phyloP scores from a whole-genome alignment of 495 filamentous ascomycete species.

The Neurospora hispaniola region DNA sequence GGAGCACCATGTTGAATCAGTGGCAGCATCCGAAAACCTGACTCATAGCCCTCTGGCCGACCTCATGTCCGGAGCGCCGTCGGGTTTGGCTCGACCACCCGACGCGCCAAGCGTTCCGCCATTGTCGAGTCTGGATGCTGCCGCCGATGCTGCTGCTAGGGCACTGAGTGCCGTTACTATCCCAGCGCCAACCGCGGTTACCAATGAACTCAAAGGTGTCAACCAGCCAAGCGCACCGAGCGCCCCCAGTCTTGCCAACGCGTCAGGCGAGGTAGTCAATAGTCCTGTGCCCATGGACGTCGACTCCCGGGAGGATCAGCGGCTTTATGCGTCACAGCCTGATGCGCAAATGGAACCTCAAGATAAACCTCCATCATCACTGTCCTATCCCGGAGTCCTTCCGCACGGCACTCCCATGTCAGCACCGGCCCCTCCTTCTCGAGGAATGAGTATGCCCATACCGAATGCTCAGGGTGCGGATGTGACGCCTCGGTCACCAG shows the following conservation, averaged over 20 bases:
- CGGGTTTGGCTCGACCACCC: constrained; percentile 42
- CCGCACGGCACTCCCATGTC: constrained; percentile 25
- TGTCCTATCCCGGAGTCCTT: constrained; percentile 36
- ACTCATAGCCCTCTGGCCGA: constrained; percentile 40
- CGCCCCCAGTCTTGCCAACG: constrained; percentile 26
- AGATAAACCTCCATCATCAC: constrained; percentile 32
- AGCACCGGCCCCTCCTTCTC: constrained; percentile 37
- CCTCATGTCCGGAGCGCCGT: constrained; percentile 41
- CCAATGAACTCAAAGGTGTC: constrained; percentile 26
- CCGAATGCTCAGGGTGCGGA: constrained; percentile 49
- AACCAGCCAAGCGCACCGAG: constrained; percentile 31
- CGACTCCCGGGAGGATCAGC: constrained; percentile 25
- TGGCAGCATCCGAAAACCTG: constrained; percentile 41
- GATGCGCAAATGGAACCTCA: constrained; percentile 32
- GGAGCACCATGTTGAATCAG: constrained; percentile 29
- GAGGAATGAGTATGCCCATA: constrained; percentile 69
- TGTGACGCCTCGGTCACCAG: constrained; percentile 31
- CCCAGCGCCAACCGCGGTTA: constrained; percentile 18
- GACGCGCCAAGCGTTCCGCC: constrained; percentile 30
- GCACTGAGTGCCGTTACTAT: constrained; percentile 24
- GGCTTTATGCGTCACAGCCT: constrained; percentile 28
- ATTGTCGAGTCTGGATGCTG: constrained; percentile 23
- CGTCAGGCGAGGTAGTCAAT: constrained; percentile 25
- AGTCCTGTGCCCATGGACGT: constrained; percentile 35
- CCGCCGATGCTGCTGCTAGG: constrained; percentile 18